Base-by-base conservation (phyloP, 352 stramenopile genomes). In the Globisporangium canariense region DNA sequence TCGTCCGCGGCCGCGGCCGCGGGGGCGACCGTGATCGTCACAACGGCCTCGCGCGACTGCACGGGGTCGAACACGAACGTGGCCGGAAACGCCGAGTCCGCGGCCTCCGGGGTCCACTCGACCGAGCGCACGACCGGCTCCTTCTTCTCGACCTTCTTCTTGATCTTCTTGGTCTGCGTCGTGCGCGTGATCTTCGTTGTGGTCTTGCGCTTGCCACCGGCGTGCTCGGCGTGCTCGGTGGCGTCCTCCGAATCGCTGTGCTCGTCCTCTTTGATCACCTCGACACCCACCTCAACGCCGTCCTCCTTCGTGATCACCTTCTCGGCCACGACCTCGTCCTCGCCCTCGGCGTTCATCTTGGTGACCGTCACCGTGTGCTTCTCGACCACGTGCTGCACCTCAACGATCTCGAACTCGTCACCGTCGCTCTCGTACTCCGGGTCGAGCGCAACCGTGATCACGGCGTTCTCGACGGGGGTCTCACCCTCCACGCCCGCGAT, bases 31-130 rank as follows among this genome's bases (percentile, higher is more conserved):
- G 86, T 78, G 61, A 95, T 76, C 20, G 72, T 89, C 70, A 92
- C 81, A 4, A 92, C 68, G 18, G 86, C 84, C 67, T 95, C 86
- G 25, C 84, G 84, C 43, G 85, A 93, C 67, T 92, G 86, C 67
- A 95, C 81, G 0, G 79, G 83, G 61, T 95, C 86, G 57, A 93
- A 95, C 50, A 90, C 79, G 49, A 95, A 90, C 34, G 76, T 85
- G 11, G 74, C 77, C 11, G 84, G 86, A 66, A 93, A 86, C 25
- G 68, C 70, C 8, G 25, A 38, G 7, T 68, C 62, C 5, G 34
- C 62, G 28, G 36, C 63, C 20, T 76, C 69, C 0, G 57, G 64
- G 20, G 53, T 62, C 75, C 75, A 83, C 22, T 59, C 57, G 41
- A 81, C 68, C 53, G 66, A 65, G 43, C 70, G 70, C 49, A 86